These are phyloP conservation scores for Diplogelasinospora grovesii DNA, from an alignment of 495 filamentous ascomycete genomes.

Conservation along the genomic window DNA sequence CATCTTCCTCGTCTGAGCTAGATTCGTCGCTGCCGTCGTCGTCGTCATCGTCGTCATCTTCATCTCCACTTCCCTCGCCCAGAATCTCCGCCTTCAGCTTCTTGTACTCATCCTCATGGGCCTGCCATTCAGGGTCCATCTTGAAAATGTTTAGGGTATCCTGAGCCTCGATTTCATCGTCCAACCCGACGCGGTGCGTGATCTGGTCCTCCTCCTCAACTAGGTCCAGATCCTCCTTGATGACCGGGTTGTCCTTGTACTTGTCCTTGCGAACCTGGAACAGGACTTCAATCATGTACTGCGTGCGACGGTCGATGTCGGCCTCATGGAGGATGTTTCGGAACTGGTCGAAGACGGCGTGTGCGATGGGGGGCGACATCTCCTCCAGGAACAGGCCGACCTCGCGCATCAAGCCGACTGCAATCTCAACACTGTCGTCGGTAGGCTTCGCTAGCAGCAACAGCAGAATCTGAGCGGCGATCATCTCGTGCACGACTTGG, in stretches of 20 bases:
- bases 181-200: constrained; percentile 72
- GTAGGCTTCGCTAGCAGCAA: constrained; percentile 89
- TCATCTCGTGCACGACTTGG: constrained; percentile 88
- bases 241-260: constrained; percentile 87
- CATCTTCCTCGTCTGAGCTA: constrained; percentile 72
- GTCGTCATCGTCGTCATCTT: constrained; percentile 66
- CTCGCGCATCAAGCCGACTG: constrained; percentile 82
- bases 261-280: constrained; percentile 95
- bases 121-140: constrained; percentile 81
- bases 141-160: constrained; percentile 94
- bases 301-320: constrained; percentile 90
- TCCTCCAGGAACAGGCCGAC: constrained; percentile 92
- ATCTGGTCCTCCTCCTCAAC: constrained; percentile 98
- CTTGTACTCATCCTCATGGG: constrained; percentile 84
- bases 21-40: constrained; percentile 65
- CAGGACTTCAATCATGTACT: constrained; percentile 98
- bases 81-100: constrained; percentile 88
- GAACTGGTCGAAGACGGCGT: constrained; percentile 92
- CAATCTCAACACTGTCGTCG: constrained; percentile 97
- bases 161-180: constrained; percentile 74
- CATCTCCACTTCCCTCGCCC: constrained; percentile 78
- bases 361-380: constrained; percentile 77
- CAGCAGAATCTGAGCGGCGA: constrained; percentile 84
- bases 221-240: constrained; percentile 89
- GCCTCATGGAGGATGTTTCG: constrained; percentile 90